Conservation (phyloP, 2,329 filamentous ascomycete genomes). For the Pezicula radicicola region DNA sequence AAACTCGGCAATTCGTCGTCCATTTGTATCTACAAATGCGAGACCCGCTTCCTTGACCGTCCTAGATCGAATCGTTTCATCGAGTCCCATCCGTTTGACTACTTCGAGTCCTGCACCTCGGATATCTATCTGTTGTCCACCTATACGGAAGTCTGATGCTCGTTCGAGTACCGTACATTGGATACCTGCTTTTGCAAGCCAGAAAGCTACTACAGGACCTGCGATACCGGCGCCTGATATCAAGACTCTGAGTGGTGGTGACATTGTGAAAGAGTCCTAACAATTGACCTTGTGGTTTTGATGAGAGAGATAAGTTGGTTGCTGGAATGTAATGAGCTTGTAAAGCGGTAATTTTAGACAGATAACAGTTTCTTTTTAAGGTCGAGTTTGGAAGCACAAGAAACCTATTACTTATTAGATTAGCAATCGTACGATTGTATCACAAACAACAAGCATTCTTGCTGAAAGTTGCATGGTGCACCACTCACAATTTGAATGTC, state of each 20-base stretch:
- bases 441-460: no score
- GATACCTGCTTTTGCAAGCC: conserved; percentile 40
- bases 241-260: conserved; percentile 26
- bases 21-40: conserved; percentile 36
- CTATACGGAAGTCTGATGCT: conserved; percentile 35
- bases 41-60: conserved; percentile 44
- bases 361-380: no score
- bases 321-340: no score
- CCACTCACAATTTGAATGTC: no score
- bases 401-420: no score
- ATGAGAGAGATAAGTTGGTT: no score
- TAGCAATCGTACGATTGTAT: no score
- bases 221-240: conserved; percentile 33
- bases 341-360: no score
- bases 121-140: conserved; percentile 53
- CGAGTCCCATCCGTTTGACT: conserved; percentile 48
- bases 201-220: conserved; percentile 44
- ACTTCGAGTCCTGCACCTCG: conserved; percentile 47
- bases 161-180: conserved; percentile 39
- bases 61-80: conserved; percentile 38
- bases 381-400: no score
- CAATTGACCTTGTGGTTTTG: no score
- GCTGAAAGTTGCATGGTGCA: no score
- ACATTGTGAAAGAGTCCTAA: no score
- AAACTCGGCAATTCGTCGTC: conserved; percentile 36